Evolutionary conservation across 371 early-diverging fungal genomes (phyloP), one percentile per base, ranked within the genome.

Genomic region (Haplosporangium sp.): DNA sequence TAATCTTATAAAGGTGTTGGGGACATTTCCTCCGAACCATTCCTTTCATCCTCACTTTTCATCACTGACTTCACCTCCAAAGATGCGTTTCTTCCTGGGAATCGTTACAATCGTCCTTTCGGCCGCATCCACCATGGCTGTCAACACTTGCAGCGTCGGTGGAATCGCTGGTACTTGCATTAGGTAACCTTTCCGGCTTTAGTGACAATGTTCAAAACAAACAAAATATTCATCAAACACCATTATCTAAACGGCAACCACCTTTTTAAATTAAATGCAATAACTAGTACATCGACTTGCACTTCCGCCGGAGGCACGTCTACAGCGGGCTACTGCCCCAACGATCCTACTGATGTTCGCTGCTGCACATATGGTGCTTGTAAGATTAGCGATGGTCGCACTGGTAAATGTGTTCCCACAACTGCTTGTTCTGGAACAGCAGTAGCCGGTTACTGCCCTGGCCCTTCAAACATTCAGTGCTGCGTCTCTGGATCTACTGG

Each of bases 81-180:
- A 20, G 20, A 65, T 65, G 65, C 65, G 53, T 44, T 39, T 65
- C 55, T 40, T 65, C 15, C 17, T 55, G 5, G 42, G 56, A 65
- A 53, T 65, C 20, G 56, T 65, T 27, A 11, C 65, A n/a, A 39
- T 65, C 20, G 65, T 19, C n/a, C 56, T 65, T n/a, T 65, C 65
- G 34, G 65, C 56, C 15, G 53, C 34, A 40, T 65, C 65, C 19
- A 27, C 42, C 42, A n/a, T 65, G 56, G 65, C 55, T 50, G 67
- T 20, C 50, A 67, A 58, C 67, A 44, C 66, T 20, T 57, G 58
- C 58, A 66, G 47, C 10, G 58, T 66, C 13, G 17, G 66, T 15
- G 58, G 34, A 19, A 2, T 56, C 39, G 34, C 58, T 13, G 66
- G 66, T 1, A 58, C 58, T 38, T 57, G 66, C 66, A 44, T 57